Conservation (phyloP, 768 basidiomycete genomes). For the Phaeolepiota aurea region DNA sequence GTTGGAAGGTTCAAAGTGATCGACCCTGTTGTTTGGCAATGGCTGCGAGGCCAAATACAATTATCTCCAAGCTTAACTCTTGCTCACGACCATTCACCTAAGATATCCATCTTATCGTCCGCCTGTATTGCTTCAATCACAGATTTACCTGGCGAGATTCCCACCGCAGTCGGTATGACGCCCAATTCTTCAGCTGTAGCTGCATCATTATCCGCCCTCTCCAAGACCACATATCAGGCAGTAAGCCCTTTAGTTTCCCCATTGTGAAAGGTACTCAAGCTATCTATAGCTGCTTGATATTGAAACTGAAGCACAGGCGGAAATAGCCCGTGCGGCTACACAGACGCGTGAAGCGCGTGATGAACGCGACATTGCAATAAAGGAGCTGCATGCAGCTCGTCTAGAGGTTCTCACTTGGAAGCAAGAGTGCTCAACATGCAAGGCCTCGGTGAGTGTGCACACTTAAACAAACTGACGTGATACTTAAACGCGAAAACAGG, state of each 20-base stretch:
- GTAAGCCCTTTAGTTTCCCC: slow-evolving; percentile 12
- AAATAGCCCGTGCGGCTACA: slow-evolving; percentile 38
- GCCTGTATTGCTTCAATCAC: too few relatives aligned
- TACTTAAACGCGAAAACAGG: slow-evolving; percentile 25
- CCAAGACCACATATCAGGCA: slow-evolving; percentile 18
- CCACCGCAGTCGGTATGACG: too few relatives aligned
- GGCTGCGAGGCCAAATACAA: slow-evolving; percentile 24
- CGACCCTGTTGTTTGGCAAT: slow-evolving; percentile 43
- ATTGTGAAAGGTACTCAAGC: too few relatives aligned
- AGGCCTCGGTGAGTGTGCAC: slow-evolving; percentile 38
- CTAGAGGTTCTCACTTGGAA: slow-evolving; percentile 42
- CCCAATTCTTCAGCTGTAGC: too few relatives aligned
- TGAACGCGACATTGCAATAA: slow-evolving; percentile 40
- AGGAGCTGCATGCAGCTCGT: slow-evolving; percentile 33
- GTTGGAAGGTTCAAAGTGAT: slow-evolving; percentile 92
- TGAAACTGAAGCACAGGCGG: slow-evolving; percentile 46
- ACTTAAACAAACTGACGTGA: neutral
- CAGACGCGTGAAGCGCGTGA: slow-evolving; percentile 38
- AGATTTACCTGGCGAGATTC: too few relatives aligned
- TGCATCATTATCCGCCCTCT: slow-evolving; percentile 19
- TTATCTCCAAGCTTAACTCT: slow-evolving; percentile 18
- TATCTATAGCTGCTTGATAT: slow-evolving; percentile 52
- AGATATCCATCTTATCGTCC: too few relatives aligned
- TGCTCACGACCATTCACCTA: too few relatives aligned
- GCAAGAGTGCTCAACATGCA: slow-evolving; percentile 24